Base-by-base conservation (phyloP, 2,329 filamentous ascomycete species). In the Fusarium nematophilum region DNA sequence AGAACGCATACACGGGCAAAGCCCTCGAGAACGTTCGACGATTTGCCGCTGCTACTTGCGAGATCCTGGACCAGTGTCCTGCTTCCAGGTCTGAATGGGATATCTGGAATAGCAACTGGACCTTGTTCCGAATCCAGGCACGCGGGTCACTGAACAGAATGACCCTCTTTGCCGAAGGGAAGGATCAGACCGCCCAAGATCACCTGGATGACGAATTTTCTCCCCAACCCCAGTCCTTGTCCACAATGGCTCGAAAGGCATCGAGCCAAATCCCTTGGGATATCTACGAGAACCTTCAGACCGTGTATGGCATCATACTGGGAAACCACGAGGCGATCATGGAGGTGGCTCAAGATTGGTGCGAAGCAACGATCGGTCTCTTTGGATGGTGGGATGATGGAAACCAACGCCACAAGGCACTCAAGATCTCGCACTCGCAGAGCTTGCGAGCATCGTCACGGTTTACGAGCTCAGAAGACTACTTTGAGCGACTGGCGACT, bases 341-440 rank as follows among this genome's bases (percentile, higher is more conserved):
- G 57, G 85, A 88, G 39, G 86, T 88, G 37, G 86, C 93, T 1
- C 88, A 94, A 69, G 93, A 97, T 74, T 98, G 94, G 94, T 87
- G 94, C 45, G 94, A 98, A 78, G 93, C 92, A 1, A 90, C 89
- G 0, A 78, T 97, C 56, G 91, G 89, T 2, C 79, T 98, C 43
- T 88, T 93, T 26, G 88, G 90, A 6, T 98, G 94, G 94, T 97
- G 93, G 93, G 90, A 96, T 70, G 92, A 95, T 57, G 85, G 86
- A n/a, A 85, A 87, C 56, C 73, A 72, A 61, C 80, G 74, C 43
- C 76, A 75, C 55, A 79, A 77, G 65, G 75, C 70, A 42, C 70
- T 76, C 15, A 71, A 74, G 53, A 67, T 78, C 29, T 77, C 79
- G 10, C 76, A 77, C 25, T 73, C 76, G n/a, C 74, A 76, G 59